Conservation (phyloP, 2,329 filamentous ascomycete species). For the Colletotrichum sp. region DNA sequence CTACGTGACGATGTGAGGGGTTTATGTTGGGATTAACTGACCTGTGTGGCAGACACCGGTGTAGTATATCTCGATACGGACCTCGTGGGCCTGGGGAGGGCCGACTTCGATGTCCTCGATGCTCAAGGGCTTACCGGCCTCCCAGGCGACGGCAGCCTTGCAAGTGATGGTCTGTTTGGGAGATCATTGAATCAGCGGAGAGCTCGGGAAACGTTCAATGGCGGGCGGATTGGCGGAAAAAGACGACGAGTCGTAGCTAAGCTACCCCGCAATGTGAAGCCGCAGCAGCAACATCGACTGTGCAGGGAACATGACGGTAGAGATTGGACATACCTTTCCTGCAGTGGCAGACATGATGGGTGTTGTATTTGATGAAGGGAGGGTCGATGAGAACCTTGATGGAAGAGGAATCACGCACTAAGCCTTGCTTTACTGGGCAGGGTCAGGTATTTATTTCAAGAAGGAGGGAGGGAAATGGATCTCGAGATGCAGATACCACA, state of each 20-base stretch:
- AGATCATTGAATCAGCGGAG: conserved; percentile 7
- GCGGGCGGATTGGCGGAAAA: neutral
- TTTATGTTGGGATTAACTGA: conserved; percentile 43
- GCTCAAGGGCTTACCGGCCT: conserved; percentile 85
- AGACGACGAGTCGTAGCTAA: neutral
- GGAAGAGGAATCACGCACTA: conserved; percentile 13
- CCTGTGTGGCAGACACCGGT: conserved; percentile 99
- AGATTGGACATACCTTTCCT: conserved; percentile 20
- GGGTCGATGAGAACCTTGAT: conserved; percentile 22
- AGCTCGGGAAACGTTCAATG: neutral
- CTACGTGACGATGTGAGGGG: conserved; percentile 21
- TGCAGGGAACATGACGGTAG: neutral
- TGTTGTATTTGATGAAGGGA: neutral
- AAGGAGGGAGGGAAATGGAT: neutral
- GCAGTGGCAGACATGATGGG: conserved; percentile 21
- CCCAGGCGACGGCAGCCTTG: conserved; percentile 98
- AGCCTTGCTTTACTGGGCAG: conserved; percentile 7
- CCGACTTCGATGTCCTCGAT: conserved; percentile 93
- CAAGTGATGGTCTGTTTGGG: conserved; percentile 81
- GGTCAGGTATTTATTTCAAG: conserved; percentile 19
- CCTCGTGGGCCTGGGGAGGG: conserved; percentile 89
- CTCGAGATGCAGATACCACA: neutral
- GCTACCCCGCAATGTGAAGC: conserved; percentile 19
- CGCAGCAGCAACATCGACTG: neutral
- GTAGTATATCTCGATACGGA: conserved; percentile 96